Conservation (phyloP, 2,329 filamentous ascomycete species). For the Monosporascus sp. region DNA sequence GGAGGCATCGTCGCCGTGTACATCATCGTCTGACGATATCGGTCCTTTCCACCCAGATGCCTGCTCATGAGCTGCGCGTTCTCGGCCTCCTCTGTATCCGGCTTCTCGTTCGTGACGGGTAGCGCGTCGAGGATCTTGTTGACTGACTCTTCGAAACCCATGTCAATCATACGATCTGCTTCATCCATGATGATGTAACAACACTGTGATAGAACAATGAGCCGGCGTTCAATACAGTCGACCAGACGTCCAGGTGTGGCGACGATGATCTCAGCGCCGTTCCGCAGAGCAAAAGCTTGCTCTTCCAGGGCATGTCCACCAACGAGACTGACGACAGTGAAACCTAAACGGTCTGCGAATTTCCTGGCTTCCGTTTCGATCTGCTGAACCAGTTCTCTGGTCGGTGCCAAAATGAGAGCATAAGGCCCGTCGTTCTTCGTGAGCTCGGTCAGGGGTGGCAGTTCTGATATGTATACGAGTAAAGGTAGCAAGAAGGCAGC, state of each 20-base stretch:
- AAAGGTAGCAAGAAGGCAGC: constrained; percentile 89
- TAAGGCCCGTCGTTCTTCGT: constrained; percentile 96
- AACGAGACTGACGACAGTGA: constrained; percentile 95
- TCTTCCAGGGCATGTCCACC: constrained; percentile 94
- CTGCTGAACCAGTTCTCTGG: constrained; percentile 94
- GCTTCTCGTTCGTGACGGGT: constrained; percentile 89
- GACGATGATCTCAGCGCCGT: constrained; percentile 95
- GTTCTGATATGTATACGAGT: constrained; percentile 87
- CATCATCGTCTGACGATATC: constrained; percentile 99
- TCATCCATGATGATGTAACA: constrained; percentile 99
- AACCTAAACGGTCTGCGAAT: constrained; percentile 84
- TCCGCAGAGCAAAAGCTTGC: constrained; percentile 81
- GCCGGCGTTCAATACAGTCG: constrained; percentile 89
- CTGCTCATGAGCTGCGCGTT: constrained; percentile 78
- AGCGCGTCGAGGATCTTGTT: constrained; percentile 96
- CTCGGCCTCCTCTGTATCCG: constrained; percentile 88
- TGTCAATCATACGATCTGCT: constrained; percentile 97
- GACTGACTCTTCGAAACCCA: constrained; percentile 95
- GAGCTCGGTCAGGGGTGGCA: constrained; percentile 76
- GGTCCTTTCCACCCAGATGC: constrained; percentile 67
- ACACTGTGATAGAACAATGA: constrained; percentile 90
- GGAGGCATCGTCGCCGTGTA: constrained; percentile 98
- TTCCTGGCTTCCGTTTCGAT: constrained; percentile 93
- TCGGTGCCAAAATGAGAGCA: constrained; percentile 93
- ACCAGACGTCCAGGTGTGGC: constrained; percentile 96